Evolutionary conservation across 192 early-diverging fungal genomes (phyloP), one percentile per base, ranked within the genome.

Genomic region (Phlyctochytrium planicorne): DNA sequence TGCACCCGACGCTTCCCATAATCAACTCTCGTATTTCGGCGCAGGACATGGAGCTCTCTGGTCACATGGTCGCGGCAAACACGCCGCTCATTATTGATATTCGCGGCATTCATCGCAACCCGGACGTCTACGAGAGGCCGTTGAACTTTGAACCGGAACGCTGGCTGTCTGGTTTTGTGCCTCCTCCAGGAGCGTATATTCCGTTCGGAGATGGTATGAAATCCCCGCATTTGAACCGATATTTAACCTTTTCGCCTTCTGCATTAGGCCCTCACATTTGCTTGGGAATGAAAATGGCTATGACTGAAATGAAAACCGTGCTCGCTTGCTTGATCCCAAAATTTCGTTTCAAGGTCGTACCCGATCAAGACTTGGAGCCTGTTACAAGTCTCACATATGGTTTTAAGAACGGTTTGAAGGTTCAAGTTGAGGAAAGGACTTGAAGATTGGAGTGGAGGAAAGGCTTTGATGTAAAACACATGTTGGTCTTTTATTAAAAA

Each of bases 131-230:
- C 50, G 30, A 53, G 0, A 36, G 68, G 0, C 66, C 75, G 24
- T n/a, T 52, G 20, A 50, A 50, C 32, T 78, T 79, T 69, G 61
- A 57, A 27, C 77, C 77, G 12, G 66, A 71, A 29, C 10, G 77
- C 31, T 78, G 62, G 62, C 10, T 50, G 40, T 60, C 60, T 4
- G 50, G 30, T 14, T 75, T 57, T 23, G 57, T 35, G 2, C 68
- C 69, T 2, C 56, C 40, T 12, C 70, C 75, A 30, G 76, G 76
- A 2, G 34, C 70, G n/a, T 78, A 62, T 34, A 34, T 78, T 17
- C 75, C 77, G 6, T 78, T 78, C 66, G 77, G 75, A 2, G 71
- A 77, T 37, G 75, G 75, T 3, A 60, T 30, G 40, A 10, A 50
- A 10, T n/a, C n/a, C n/a, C n/a, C n/a, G n/a, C n/a, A n/a, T n/a